A percentile compares a stretch with the other conserved stretches of the same genome.
Evolutionary conservation across 495 filamentous ascomycete genomes (phyloP).

Genomic region (Neurospora sublineolata): DNA sequence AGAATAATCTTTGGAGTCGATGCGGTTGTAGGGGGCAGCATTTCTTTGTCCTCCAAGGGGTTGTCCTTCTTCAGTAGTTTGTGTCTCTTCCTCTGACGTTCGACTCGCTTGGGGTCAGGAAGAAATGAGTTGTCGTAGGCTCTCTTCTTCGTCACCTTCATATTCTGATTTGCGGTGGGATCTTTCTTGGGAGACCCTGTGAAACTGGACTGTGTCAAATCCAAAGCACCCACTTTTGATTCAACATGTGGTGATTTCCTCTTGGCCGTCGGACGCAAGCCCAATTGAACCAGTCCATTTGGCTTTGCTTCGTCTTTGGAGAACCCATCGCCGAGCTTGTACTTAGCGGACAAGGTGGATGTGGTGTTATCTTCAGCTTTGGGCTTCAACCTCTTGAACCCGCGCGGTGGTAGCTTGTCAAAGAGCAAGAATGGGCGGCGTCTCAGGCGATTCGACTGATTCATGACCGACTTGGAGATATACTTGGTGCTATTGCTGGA

Average conservation of each 20-base stretch:
- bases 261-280: neutral
- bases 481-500: neutral
- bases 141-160: neutral
- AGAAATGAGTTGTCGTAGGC: constrained; percentile 9
- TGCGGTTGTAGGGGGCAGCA: neutral
- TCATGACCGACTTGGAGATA: neutral
- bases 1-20: neutral
- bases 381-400: constrained; percentile 10
- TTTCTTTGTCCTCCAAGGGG: neutral
- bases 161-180: neutral
- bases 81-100: neutral
- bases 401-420: constrained; percentile 4
- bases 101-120: neutral
- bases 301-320: constrained; percentile 14
- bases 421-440: constrained; percentile 14
- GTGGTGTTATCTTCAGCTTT: neutral
- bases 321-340: constrained; percentile 14
- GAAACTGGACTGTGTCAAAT: constrained; percentile 8
- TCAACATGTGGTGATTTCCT: constrained; percentile 1
- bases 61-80: neutral
- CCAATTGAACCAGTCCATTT: constrained; percentile 5
- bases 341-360: neutral
- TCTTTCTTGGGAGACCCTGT: neutral
- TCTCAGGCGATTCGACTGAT: constrained; percentile 3
- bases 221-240: constrained; percentile 4